These are phyloP conservation scores for Fusarium sp. DNA, from an alignment of 2,329 filamentous ascomycete genomes.

Conservation along the genomic window DNA sequence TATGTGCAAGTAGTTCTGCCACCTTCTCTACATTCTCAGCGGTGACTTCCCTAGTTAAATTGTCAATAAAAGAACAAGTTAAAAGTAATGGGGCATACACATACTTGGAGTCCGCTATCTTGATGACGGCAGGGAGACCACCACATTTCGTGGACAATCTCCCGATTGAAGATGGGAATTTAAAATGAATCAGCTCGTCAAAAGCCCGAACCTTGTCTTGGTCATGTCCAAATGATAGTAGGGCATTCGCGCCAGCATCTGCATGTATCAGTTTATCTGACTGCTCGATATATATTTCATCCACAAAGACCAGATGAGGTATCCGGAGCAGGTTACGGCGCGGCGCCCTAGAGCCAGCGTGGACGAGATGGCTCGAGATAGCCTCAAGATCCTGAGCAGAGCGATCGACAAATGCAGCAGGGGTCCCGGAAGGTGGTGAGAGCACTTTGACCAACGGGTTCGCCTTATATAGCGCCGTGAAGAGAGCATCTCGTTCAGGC, in stretches of 20 bases:
- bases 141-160: no score
- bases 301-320: background rate
- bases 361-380: background rate
- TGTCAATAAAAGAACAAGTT: background rate
- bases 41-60: background rate
- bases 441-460: background rate
- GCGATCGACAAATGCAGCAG: background rate
- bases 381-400: background rate
- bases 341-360: background rate
- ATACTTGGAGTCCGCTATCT: background rate
- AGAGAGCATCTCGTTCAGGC: background rate
- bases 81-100: no score
- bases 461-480: background rate
- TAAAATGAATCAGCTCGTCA: background rate
- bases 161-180: background rate
- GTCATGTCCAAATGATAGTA: background rate
- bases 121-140: background rate
- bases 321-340: background rate
- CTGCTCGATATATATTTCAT: background rate
- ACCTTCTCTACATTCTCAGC: background rate
- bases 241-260: background rate
- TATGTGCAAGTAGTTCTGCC: background rate
- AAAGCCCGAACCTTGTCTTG: background rate
- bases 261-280: background rate
- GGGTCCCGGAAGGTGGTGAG: background rate